Conservation (phyloP, 2,329 filamentous ascomycete genomes). For the Ramularia endophylla region DNA sequence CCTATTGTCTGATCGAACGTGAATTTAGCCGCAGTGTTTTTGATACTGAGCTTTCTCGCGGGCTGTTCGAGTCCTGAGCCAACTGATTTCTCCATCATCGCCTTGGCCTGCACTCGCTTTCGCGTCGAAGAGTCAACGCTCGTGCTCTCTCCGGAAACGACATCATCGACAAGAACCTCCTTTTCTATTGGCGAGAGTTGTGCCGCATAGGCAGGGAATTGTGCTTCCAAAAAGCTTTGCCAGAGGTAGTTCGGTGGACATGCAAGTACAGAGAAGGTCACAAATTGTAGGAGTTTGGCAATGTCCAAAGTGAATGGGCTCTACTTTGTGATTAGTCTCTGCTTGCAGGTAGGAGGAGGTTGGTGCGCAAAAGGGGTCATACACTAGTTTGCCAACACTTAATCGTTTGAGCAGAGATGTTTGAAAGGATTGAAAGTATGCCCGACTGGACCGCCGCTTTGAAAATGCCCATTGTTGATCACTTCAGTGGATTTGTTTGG, state of each 20-base stretch:
- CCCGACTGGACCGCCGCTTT: conserved; percentile 60
- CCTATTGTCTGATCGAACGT: conserved; percentile 63
- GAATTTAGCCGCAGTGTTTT: conserved; percentile 63
- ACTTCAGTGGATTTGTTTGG: too few relatives aligned
- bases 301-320: conserved; percentile 53
- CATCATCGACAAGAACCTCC: conserved; percentile 26
- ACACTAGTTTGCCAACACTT: conserved; percentile 57
- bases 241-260: conserved; percentile 81
- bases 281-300: conserved; percentile 67
- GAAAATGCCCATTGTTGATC: conserved; percentile 36
- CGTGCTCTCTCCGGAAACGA: conserved; percentile 22
- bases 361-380: too few relatives aligned
- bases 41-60: conserved; percentile 40
- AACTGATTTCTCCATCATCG: conserved; percentile 26
- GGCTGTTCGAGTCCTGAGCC: neutral
- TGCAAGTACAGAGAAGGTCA: conserved; percentile 65
- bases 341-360: neutral
- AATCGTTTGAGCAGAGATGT: conserved; percentile 67
- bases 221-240: conserved; percentile 71
- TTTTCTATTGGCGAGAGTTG: conserved; percentile 26
- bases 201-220: conserved; percentile 61
- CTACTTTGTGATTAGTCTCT: too few relatives aligned
- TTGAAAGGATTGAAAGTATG: conserved; percentile 60
- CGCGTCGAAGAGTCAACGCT: conserved; percentile 10
- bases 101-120: conserved; percentile 9